These are phyloP conservation scores for Lentinula guzmanii DNA, from an alignment of 768 basidiomycete genomes.

Conservation along the genomic window DNA sequence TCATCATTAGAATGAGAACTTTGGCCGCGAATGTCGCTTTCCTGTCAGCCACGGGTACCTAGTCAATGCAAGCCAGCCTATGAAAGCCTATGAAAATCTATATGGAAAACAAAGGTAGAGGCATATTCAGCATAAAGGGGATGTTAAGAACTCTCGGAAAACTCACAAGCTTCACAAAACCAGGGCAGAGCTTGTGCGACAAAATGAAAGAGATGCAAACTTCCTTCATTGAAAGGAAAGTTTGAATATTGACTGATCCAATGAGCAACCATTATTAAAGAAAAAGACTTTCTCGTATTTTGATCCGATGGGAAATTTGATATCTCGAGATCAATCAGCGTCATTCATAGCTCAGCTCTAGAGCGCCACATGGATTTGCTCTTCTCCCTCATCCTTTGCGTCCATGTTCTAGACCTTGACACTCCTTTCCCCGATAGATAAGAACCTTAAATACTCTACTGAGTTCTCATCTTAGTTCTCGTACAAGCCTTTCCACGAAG, in stretches of 20 bases:
- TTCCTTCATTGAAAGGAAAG: not conserved
- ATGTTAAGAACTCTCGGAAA: no score
- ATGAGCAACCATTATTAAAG: no score
- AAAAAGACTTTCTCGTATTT: not conserved
- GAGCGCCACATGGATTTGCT: not conserved
- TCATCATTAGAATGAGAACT: not conserved
- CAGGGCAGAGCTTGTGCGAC: not conserved
- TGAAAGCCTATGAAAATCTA: not conserved
- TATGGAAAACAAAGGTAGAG: not conserved
- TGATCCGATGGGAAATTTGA: not conserved
- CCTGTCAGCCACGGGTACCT: not conserved
- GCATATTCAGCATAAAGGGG: not conserved
- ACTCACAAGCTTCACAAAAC: not conserved
- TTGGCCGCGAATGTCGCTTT: not conserved
- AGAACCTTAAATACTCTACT: not conserved
- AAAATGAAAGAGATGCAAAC: not conserved
- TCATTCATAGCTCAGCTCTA: not conserved
- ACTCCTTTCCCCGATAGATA: not conserved
- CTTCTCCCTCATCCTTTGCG: not conserved
- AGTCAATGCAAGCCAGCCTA: not conserved
- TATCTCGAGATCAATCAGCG: not conserved
- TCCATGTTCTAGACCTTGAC: slow-evolving; percentile 1
- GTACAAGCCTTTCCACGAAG: not conserved
- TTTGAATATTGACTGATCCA: no score
- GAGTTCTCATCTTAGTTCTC: not conserved